A percentile compares a stretch with the other conserved stretches of the same genome.
Evolutionary conservation across 2,329 filamentous ascomycete genomes (phyloP).

Genomic region (Ceratocystiopsis sp.): DNA sequence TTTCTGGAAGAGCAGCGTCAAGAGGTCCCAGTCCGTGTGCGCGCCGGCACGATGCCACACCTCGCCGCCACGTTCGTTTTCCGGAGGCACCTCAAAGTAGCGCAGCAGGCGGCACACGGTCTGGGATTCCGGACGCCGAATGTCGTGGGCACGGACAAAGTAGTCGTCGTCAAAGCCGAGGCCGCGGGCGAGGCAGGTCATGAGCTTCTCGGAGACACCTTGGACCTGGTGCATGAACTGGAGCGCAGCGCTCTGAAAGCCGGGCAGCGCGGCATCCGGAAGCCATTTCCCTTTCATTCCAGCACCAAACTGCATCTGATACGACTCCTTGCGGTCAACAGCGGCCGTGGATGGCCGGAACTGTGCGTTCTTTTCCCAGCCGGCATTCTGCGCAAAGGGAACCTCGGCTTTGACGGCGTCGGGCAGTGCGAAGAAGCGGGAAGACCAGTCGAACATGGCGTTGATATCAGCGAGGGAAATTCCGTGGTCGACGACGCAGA

Average conservation of each 20-base stretch:
- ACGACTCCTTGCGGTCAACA: conserved; percentile 41
- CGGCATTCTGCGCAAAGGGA: conserved; percentile 37
- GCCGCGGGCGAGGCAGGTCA: conserved; percentile 36
- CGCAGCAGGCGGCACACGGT: conserved; percentile 30
- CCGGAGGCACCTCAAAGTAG: conserved; percentile 9
- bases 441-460: conserved; percentile 24
- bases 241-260: conserved; percentile 28
- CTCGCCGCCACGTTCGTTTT: conserved; percentile 9
- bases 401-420: conserved; percentile 33
- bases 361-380: conserved; percentile 42
- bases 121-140: conserved; percentile 29
- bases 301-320: conserved; percentile 40
- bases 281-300: conserved; percentile 26
- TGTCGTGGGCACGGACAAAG: conserved; percentile 34
- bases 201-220: conserved; percentile 32
- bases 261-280: conserved; percentile 13
- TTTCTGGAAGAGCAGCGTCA: conserved; percentile 42
- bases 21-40: conserved; percentile 40
- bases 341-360: conserved; percentile 41
- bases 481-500: conserved; percentile 38
- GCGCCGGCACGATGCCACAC: conserved; percentile 36
- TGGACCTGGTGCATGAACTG: conserved; percentile 19
- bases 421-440: conserved; percentile 35
- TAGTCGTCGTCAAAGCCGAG: conserved; percentile 35
- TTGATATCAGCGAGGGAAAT: conserved; percentile 30